phyloP scores from a whole-genome alignment of 2,329 filamentous ascomycete species.

The Fusarium devonianum region DNA sequence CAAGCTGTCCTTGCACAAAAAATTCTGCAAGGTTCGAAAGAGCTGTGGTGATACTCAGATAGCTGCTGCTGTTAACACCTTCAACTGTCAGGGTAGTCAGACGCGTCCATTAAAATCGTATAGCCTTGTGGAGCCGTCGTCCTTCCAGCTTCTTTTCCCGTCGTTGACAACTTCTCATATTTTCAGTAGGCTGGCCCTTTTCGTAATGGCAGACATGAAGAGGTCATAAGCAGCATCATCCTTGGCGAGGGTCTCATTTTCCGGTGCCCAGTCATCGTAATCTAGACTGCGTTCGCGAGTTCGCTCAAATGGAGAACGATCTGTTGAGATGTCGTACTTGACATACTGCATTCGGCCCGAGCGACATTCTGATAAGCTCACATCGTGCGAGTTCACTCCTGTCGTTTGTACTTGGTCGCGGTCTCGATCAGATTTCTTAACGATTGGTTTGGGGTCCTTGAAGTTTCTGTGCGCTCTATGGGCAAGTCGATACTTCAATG shows the following conservation, averaged over 20 bases:
- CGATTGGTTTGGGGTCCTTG: not conserved
- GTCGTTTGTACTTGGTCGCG: not conserved
- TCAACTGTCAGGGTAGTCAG: no score
- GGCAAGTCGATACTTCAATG: not conserved
- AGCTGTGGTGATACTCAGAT: no score
- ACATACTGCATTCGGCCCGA: conserved; percentile 5
- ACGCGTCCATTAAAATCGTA: no score
- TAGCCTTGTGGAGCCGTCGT: no score
- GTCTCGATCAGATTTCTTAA: rapidly evolving
- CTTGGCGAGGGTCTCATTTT: conserved; percentile 3
- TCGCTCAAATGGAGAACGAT: rapidly evolving
- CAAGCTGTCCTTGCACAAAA: no score
- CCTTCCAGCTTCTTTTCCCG: no score
- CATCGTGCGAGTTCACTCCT: conserved; percentile 4
- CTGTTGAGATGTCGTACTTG: conserved; percentile 1
- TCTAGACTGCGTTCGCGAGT: no score
- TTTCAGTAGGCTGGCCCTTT: no score
- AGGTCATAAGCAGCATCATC: conserved; percentile 11
- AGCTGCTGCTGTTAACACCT: no score
- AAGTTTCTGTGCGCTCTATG: not conserved
- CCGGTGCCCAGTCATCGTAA: not conserved
- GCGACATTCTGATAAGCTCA: not conserved
- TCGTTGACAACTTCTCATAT: no score
- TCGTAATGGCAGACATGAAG: not conserved
- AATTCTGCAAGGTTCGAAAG: no score